Evolutionary conservation across 495 filamentous ascomycete species (phyloP).

Genomic region (Penicillium antarcticum): DNA sequence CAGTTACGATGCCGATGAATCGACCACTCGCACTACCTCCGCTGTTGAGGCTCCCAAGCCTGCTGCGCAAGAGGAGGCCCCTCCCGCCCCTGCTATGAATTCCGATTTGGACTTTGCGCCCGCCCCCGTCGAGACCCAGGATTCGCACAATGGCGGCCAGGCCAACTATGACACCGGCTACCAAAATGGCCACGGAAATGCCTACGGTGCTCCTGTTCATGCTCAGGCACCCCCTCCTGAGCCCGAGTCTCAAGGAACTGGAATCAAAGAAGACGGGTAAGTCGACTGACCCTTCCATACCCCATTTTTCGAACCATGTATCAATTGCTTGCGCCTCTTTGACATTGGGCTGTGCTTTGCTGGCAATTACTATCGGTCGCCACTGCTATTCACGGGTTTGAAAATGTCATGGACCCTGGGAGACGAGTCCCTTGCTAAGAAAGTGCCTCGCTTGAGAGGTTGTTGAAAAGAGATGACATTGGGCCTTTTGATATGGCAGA

Average conservation of each 20-base stretch:
- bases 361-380: slow-evolving; percentile 1
- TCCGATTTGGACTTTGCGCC: slow-evolving; percentile 28
- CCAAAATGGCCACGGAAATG: slow-evolving; percentile 63
- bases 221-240: slow-evolving; percentile 28
- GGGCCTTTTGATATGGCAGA: background rate
- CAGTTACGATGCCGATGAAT: slow-evolving; percentile 88
- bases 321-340: slow-evolving; percentile 1
- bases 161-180: slow-evolving; percentile 48
- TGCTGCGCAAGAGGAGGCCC: slow-evolving; percentile 19
- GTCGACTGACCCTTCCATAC: slow-evolving; percentile 40
- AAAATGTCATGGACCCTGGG: background rate
- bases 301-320: slow-evolving; percentile 10
- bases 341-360: slow-evolving; percentile 4
- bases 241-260: slow-evolving; percentile 48
- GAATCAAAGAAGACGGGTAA: slow-evolving; percentile 99
- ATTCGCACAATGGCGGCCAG: slow-evolving; percentile 28
- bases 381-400: slow-evolving; percentile 15
- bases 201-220: slow-evolving; percentile 44
- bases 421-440: background rate
- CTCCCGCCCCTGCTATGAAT: slow-evolving; percentile 16
- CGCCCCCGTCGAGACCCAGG: slow-evolving; percentile 41
- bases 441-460: background rate
- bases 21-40: slow-evolving; percentile 39
- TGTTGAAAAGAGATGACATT: too few relatives aligned
- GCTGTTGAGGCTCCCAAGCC: slow-evolving; percentile 31